Evolutionary conservation across 768 basidiomycete genomes (phyloP).

Genomic region (Tricholoma hemisulphureum): DNA sequence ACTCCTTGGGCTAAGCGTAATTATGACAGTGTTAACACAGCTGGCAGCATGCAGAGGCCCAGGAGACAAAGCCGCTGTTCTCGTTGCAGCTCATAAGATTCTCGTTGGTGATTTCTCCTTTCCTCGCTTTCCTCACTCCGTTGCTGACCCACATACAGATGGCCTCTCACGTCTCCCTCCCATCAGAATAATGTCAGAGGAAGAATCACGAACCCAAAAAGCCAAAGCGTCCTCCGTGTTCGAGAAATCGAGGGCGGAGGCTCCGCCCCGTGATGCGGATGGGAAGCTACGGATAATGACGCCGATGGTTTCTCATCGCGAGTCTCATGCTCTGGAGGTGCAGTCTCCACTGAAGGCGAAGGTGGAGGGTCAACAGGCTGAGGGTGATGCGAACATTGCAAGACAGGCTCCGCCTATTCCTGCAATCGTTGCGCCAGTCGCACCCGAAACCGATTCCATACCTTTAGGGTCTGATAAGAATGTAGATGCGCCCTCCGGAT

Average conservation of each 20-base stretch:
- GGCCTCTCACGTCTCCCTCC: constrained; percentile 74
- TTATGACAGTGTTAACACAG: constrained; percentile 32
- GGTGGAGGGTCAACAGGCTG: background rate
- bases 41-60: constrained; percentile 54
- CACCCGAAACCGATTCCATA: constrained; percentile 10
- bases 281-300: constrained; percentile 18
- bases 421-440: constrained; percentile 15
- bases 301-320: constrained; percentile 3
- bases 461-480: background rate
- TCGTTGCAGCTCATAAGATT: constrained; percentile 83
- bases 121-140: background rate
- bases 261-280: constrained; percentile 21
- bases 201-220: constrained; percentile 31
- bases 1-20: background rate
- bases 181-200: constrained; percentile 69
- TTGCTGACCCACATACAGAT: constrained; percentile 41
- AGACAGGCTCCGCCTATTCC: constrained; percentile 10
- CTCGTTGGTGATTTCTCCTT: constrained; percentile 69
- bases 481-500: constrained; percentile 4
- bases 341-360: background rate
- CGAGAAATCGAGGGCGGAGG: constrained; percentile 11
- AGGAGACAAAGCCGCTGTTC: constrained; percentile 71
- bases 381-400: constrained; percentile 8
- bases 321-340: background rate
- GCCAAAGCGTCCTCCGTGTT: constrained; percentile 17